Evolutionary conservation across 306 rosid genomes (phyloP).

Genomic region (Senna siamea): DNA sequence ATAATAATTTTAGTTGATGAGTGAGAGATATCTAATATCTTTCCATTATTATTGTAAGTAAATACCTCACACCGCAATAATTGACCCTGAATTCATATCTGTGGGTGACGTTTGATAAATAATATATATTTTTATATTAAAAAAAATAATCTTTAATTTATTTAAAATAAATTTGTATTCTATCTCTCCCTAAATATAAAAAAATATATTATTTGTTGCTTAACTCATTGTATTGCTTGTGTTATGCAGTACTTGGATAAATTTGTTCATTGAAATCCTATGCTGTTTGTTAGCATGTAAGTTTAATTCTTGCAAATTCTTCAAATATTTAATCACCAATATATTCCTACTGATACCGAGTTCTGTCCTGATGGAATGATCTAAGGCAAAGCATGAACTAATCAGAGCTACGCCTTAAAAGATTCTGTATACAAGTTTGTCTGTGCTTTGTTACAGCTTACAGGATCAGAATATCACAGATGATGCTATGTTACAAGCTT

Average conservation of each 20-base stretch:
- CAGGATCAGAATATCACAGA: constrained; percentile 18
- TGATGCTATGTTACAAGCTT: constrained; percentile 34
- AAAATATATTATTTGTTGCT: too few species aligned
- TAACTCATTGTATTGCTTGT: background rate
- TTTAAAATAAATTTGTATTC: too few species aligned
- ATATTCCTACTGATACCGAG: constrained; percentile 1
- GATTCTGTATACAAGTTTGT: constrained; percentile 25
- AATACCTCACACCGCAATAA: background rate
- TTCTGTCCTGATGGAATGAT: background rate
- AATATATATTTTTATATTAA: too few species aligned
- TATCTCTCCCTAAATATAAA: too few species aligned
- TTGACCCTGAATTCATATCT: constrained; percentile 5
- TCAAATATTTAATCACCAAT: constrained; percentile 13
- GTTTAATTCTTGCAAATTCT: constrained; percentile 17
- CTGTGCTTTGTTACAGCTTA: constrained; percentile 27
- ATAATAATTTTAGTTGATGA: background rate
- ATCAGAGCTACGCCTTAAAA: constrained; percentile 25
- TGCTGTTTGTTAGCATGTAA: background rate
- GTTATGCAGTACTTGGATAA: background rate
- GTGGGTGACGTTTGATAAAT: too few species aligned
- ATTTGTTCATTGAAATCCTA: constrained; percentile 3
- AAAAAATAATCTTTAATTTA: too few species aligned
- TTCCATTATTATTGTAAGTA: background rate
- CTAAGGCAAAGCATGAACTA: constrained; percentile 8
- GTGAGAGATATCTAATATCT: background rate